Base-by-base conservation (phyloP, 2,329 filamentous ascomycete genomes). In the Rutstroemia sydowiana region DNA sequence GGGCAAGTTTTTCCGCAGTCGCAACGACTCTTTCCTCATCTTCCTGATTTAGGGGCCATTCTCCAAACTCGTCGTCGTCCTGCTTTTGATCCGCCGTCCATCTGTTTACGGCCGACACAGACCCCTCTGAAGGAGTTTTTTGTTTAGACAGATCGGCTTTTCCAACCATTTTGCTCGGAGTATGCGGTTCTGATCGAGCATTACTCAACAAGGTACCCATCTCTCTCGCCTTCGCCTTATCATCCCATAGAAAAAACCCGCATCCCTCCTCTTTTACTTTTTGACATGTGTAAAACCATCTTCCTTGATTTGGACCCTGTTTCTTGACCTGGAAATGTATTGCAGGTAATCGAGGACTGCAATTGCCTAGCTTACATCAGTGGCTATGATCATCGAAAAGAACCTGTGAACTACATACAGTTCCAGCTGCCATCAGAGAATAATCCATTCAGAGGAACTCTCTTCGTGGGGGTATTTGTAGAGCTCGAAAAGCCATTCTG, bases 211-310 rank as follows among this genome's bases (percentile, higher is more conserved):
- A 65, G 9, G 72, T 71, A 11, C 63, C 63, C 45, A 52, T 59
- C 62, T 78, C 75, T 48, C 78, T 68, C 16, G 59, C 54, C 39
- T 68, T 65, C 0, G 79, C 79, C 40, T 79, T 73, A 13, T 77
- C 72, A 7, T 75, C 69, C 76, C 78, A 82, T 0, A 83, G 64
- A 57, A 81, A 83, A 65, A 83, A 79, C 1, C 68, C 69, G 59
- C 80, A 84, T 23, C 69, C 63, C 40, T 69, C 66, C 20, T 70
- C 67, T 28, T 65, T 64, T n/a, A 68, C 59, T 49, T 71, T 69
- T 59, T 76, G 75, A 57, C 78, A 82, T 2, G 70, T 73, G 53
- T 77, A 79, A 65, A 81, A 78, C 64, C 69, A 70, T 54, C 68
- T 67, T n/a, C 76, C 76, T 45, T 75, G 68, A 57, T 81, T 81